Conservation (phyloP, 495 filamentous ascomycete genomes). For the Aspergillus indologenus region DNA sequence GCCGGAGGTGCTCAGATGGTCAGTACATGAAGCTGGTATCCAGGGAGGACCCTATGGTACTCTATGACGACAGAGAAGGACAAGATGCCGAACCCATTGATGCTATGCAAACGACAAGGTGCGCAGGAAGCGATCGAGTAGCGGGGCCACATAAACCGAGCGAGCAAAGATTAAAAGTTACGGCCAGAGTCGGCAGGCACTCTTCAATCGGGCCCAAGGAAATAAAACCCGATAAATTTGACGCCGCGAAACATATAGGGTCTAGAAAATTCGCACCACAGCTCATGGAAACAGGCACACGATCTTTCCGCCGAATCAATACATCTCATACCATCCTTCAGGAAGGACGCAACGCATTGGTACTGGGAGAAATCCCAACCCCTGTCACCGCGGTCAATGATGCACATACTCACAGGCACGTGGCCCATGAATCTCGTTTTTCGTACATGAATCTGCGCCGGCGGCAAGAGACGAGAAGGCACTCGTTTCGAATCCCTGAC, state of each 20-base stretch:
- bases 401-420: background rate
- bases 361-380: background rate
- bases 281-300: background rate
- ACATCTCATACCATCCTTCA: no score
- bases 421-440: background rate
- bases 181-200: background rate
- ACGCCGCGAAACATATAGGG: background rate
- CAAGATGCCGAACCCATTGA: background rate
- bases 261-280: background rate
- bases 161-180: background rate
- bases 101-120: conserved; percentile 8
- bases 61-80: background rate
- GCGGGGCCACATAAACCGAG: background rate
- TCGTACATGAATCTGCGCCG: background rate
- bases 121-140: background rate
- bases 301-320: background rate
- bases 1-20: background rate
- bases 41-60: background rate
- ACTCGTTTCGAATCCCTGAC: background rate
- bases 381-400: background rate
- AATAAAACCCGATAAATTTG: background rate
- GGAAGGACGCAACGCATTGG: background rate
- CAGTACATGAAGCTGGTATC: background rate
- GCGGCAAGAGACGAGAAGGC: background rate
- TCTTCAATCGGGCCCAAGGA: background rate